Base-by-base conservation (phyloP, 768 basidiomycete genomes). In the Amyloporia xantha region DNA sequence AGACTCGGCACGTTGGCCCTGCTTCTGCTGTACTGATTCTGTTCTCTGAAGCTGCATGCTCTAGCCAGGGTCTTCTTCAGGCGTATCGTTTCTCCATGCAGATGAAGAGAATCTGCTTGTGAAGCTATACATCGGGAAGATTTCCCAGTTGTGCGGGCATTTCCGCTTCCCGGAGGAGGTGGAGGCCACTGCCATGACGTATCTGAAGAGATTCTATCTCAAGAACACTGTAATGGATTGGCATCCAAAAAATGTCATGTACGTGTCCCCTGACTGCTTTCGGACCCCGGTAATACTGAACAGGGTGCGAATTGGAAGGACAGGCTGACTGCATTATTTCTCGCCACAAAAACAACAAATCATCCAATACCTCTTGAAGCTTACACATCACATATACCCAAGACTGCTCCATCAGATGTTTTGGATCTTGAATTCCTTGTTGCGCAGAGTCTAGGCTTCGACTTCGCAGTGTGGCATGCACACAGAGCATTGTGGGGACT, bases 211-310 rank as follows among this genome's bases (percentile, higher is more conserved):
- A 3, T 99, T 99, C 67, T 99, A 98, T 63, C 76, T 98, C 48
- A 87, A 87, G 69, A 98, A 98, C 62, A 98, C 94, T 2, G 91
- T 93, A 46, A 97, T 98, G 93, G 96, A 98, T 63, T 97, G 91
- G 85, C 96, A 98, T 70, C 96, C 96, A 0, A 95, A 94, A 68
- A 93, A 91, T 61, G 91, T 99, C 60, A 99, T 99, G 96, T 96
- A 60, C 42, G 84, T 27, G 26, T 20, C 40, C 20, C 25, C 30
- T 27, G 9, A 15, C 30, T 33, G 15, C 30, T 33, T 33, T n/a
- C n/a, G n/a, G n/a, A n/a, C n/a, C n/a, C n/a, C 30, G 30, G 30
- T 33, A 7, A 33, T 15, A 33, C 30, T 33, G 15, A 33, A 15
- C 30, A 33, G 7, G 15, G 30, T n/a, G n/a, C 41, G 49, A 10